Conservation (phyloP, 139 green algal genomes). For the Haematococcus sp. region DNA sequence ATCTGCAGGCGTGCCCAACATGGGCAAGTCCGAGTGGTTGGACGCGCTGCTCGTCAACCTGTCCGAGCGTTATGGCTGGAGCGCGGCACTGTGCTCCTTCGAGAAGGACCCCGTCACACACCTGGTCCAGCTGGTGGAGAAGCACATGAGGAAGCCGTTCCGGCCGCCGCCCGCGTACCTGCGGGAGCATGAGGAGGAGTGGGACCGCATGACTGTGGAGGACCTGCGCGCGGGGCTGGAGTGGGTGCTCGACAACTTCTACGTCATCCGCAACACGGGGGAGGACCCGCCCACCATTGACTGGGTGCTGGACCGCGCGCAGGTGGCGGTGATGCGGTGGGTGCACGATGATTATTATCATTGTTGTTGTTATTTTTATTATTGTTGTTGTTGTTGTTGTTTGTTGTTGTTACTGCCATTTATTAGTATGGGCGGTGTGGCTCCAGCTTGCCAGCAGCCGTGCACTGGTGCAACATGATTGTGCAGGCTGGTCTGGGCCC, state of each 20-base stretch:
- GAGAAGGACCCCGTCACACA: conserved; percentile 67
- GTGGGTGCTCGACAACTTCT: conserved; percentile 80
- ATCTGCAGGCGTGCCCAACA: conserved; percentile 87
- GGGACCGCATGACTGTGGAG: conserved; percentile 35
- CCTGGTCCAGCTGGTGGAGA: conserved; percentile 38
- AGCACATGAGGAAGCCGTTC: conserved; percentile 71
- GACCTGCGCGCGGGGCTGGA: conserved; percentile 63
- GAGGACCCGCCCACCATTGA: conserved; percentile 65
- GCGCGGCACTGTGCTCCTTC: conserved; percentile 88
- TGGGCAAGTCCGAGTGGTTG: conserved; percentile 95
- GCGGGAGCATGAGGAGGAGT: background rate
- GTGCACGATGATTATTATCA: background rate
- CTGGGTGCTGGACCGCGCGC: conserved; percentile 80
- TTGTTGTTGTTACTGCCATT: background rate
- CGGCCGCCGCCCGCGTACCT: conserved; percentile 35
- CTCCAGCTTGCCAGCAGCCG: too few relatives aligned
- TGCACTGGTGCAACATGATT: too few relatives aligned
- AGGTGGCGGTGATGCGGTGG: conserved; percentile 59
- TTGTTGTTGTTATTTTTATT: background rate
- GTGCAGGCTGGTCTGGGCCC: too few relatives aligned
- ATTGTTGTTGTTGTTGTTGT: background rate
- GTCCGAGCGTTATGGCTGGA: conserved; percentile 71
- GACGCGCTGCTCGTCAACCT: conserved; percentile 92
- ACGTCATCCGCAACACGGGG: conserved; percentile 61
- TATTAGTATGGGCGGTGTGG: too few relatives aligned